These are phyloP conservation scores for Debaryomyces fabryi DNA, from an alignment of 1,139 yeast species.

Conservation along the genomic window DNA sequence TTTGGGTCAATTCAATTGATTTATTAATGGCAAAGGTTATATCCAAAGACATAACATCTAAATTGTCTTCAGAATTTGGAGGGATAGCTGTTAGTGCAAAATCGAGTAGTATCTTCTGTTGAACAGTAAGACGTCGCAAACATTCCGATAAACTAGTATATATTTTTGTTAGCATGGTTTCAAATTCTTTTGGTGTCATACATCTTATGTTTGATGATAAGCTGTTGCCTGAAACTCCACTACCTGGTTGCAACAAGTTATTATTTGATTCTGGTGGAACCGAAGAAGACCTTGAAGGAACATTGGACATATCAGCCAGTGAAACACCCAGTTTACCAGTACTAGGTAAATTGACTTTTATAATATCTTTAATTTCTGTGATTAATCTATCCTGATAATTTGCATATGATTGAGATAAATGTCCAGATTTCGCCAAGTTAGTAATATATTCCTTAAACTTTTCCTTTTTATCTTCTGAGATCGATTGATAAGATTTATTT, in stretches of 20 bases:
- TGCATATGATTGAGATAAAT: constrained; percentile 63
- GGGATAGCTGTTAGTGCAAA: constrained; percentile 62
- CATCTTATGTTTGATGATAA: constrained; percentile 59
- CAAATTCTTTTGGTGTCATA: constrained; percentile 74
- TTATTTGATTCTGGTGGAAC: constrained; percentile 26
- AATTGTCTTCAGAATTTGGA: constrained; percentile 32
- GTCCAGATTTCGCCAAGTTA: constrained; percentile 65
- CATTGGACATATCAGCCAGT: constrained; percentile 22
- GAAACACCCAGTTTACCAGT: constrained; percentile 13
- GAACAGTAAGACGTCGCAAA: constrained; percentile 70
- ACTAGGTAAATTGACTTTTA: constrained; percentile 63
- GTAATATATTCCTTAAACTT: constrained; percentile 49
- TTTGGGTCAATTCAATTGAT: constrained; percentile 74
- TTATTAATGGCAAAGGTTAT: constrained; percentile 61
- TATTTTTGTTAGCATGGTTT: constrained; percentile 63
- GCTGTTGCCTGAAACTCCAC: constrained; percentile 14
- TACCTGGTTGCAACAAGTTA: constrained; percentile 7
- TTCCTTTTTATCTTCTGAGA: constrained; percentile 39
- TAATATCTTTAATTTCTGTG: constrained; percentile 71
- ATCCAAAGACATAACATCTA: constrained; percentile 63
- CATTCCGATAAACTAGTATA: constrained; percentile 72
- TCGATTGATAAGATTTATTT: constrained; percentile 33
- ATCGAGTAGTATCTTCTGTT: constrained; percentile 78
- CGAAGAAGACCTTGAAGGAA: constrained; percentile 36
- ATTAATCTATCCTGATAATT: constrained; percentile 69